Conservation (phyloP, 164 flowering plant species). For the Malania oleifera region DNA sequence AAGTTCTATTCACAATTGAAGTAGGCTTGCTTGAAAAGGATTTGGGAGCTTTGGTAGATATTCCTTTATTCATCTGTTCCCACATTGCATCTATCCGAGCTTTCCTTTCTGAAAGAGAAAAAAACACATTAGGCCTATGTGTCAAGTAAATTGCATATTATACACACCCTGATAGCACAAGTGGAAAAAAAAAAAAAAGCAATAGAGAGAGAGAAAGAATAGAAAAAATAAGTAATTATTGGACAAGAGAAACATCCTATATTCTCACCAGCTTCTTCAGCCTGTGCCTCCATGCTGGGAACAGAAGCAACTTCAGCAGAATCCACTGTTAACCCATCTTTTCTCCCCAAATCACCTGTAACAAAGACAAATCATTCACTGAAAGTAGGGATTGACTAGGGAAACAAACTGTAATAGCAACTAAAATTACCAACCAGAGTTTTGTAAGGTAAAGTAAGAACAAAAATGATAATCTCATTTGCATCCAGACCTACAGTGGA, state of each 20-base stretch:
- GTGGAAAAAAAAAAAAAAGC: background rate
- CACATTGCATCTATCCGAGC: slow-evolving; percentile 74
- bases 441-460: too few species aligned
- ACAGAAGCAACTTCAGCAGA: slow-evolving; percentile 15
- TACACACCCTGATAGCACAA: too few species aligned
- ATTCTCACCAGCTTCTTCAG: slow-evolving; percentile 33
- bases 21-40: slow-evolving; percentile 28
- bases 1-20: slow-evolving; percentile 29
- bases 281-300: slow-evolving; percentile 21
- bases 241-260: background rate
- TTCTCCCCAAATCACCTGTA: slow-evolving; percentile 14
- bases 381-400: too few species aligned
- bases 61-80: slow-evolving; percentile 81
- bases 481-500: too few species aligned
- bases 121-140: background rate
- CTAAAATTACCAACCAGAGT: background rate
- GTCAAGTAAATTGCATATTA: background rate
- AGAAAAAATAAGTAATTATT: background rate
- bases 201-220: too few species aligned
- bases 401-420: background rate
- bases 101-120: slow-evolving; percentile 46
- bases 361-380: background rate
- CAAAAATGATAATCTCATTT: too few species aligned
- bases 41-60: slow-evolving; percentile 35
- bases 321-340: slow-evolving; percentile 11